Base-by-base conservation (phyloP, 306 rosid genomes). In the Pterocarpus santalinus region DNA sequence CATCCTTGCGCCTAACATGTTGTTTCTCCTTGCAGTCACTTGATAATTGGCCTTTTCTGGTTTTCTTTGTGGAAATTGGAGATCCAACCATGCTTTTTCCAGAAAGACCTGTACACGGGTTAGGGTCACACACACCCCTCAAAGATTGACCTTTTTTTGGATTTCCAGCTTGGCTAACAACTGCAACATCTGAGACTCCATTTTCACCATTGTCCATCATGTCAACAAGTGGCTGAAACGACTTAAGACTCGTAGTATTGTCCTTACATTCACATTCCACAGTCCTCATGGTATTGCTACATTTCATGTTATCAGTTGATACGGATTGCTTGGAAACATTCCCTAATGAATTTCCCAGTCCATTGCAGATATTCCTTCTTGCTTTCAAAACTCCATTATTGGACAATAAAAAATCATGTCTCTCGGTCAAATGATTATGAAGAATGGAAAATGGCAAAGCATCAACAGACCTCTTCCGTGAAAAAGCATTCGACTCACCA, bases 341-440 rank as follows among this genome's bases (percentile, higher is more conserved):
- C 15, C 44, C 73, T 39, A 4, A 3, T 12, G 69, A 69, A 22
- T 38, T 78, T 85, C 75, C 75, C 22, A 34, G 68, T 35, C 79
- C 79, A 56, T 61, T 51, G 75, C 17, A 79, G 43, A 68, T 51
- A 39, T 69, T 69, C 35, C 74, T 65, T 33, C 33, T 56, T 61
- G 83, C 34, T 75, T 72, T 80, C 34, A 77, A 44, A 36, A 83
- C 81, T 73, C 83, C 88, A 81, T 62, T 46, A 63, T 69, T 46
- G 62, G 87, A 81, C 53, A 81, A 68, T 14, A 32, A 13, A 53
- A 81, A 69, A 83, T 83, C 88, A 16, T 64, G 79, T 46, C 67
- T 58, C 64, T 67, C 35, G 9, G 85, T 75, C 35, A 11, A 83
- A 28, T 76, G 79, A 61, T 79, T 68, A 65, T 83, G 77, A 39